Evolutionary conservation across 208 protist genomes (phyloP).

Genomic region (Phytomonas sp.): DNA sequence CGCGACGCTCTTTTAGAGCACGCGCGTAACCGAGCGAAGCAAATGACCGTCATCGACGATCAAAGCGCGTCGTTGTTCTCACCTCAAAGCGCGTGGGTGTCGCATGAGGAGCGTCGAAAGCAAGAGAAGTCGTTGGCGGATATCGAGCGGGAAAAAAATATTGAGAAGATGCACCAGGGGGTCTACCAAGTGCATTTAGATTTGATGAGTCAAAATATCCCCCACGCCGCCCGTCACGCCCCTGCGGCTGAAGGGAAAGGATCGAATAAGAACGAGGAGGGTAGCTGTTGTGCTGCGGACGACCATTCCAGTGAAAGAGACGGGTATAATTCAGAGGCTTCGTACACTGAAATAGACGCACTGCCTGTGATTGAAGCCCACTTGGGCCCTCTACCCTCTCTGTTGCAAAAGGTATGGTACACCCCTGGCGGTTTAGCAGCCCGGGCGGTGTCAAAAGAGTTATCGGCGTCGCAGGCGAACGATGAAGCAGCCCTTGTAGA

Average conservation of each 20-base stretch:
- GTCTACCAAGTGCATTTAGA: constrained; percentile 72
- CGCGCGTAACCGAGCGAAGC: constrained; percentile 59
- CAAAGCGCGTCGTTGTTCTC: constrained; percentile 65
- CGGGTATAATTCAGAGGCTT: constrained; percentile 3
- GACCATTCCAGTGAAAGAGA: constrained; percentile 13
- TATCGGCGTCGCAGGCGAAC: background rate
- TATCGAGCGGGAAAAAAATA: constrained; percentile 35
- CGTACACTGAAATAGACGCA: background rate
- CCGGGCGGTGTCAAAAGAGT: constrained; percentile 6
- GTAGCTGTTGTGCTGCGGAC: constrained; percentile 6
- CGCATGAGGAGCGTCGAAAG: constrained; percentile 39
- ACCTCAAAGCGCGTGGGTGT: constrained; percentile 75
- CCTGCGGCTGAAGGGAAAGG: background rate
- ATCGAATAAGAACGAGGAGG: background rate
- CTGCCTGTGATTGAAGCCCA: constrained; percentile 17
- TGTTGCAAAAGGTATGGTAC: constrained; percentile 83
- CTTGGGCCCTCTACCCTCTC: constrained; percentile 48
- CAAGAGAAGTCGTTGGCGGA: constrained; percentile 38
- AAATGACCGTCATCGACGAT: constrained; percentile 83
- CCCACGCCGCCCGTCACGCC: constrained; percentile 13
- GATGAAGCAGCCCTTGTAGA: background rate
- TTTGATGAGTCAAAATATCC: constrained; percentile 71
- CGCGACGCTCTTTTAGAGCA: constrained; percentile 72
- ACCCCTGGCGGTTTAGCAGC: constrained; percentile 40
- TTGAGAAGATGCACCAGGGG: constrained; percentile 60